A percentile compares a stretch with the other conserved stretches of the same genome.
These are phyloP conservation scores for Umbilicaria muhlenbergii DNA, from an alignment of 495 filamentous ascomycete genomes.

Conservation along the genomic window DNA sequence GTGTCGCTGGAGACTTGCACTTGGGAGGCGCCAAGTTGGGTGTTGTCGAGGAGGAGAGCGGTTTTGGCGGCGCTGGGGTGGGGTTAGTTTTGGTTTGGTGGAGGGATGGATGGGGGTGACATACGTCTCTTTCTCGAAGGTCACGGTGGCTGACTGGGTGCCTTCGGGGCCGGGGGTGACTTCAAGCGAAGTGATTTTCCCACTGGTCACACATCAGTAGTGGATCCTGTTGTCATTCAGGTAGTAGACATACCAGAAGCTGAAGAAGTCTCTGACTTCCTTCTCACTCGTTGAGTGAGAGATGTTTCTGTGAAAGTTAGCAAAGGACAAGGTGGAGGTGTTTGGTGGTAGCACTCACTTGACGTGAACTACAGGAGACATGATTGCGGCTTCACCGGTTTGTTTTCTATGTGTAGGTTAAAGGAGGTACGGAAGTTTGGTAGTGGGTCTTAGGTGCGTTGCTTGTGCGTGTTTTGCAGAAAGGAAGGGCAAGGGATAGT, in stretches of 20 bases:
- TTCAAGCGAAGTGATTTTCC: constrained; percentile 74
- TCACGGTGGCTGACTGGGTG: constrained; percentile 70
- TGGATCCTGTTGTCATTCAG: not conserved
- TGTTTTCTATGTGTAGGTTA: no score
- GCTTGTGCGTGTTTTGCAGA: no score
- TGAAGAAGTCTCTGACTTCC: constrained; percentile 93
- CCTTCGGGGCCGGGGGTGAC: constrained; percentile 49
- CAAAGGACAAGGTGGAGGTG: no score
- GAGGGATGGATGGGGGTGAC: constrained; percentile 10
- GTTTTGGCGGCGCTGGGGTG: constrained; percentile 64
- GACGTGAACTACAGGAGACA: constrained; percentile 38
- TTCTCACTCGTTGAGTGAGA: constrained; percentile 62
- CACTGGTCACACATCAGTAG: constrained; percentile 36
- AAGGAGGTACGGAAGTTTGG: no score
- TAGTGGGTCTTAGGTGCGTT: no score
- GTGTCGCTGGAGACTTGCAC: constrained; percentile 61
- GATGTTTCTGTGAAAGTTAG: constrained; percentile 48
- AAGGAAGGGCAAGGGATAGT: no score
- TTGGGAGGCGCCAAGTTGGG: constrained; percentile 66
- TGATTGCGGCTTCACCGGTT: constrained; percentile 5
- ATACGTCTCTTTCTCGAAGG: constrained; percentile 85
- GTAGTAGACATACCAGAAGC: constrained; percentile 66
- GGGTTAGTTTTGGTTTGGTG: constrained; percentile 4
- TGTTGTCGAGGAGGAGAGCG: constrained; percentile 90
- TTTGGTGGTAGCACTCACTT: no score